Evolutionary conservation across 169 alveolate species (phyloP), one percentile per base, ranked within the genome.

Genomic region (Babesia ovis): DNA sequence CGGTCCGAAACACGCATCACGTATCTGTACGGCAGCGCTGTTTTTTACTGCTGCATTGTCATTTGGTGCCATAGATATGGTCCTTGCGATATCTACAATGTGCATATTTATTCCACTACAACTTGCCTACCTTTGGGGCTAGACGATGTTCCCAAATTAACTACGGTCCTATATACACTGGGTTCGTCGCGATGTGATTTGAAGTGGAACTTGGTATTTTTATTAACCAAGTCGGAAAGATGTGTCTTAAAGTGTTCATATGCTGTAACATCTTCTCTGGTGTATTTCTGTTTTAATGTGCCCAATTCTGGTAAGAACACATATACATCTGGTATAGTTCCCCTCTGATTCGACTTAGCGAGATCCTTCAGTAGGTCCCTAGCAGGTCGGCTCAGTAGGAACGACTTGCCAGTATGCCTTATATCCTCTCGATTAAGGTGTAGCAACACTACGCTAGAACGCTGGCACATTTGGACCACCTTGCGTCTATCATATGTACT

Each of bases 401-500:
- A 50, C 22, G 59, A 42, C 35, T 48, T 70, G 5, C 34, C 54
- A 41, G 45, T 34, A 12, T 14, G 42, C 23, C 64, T 43, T 9
- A 76, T 56, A 58, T 76, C 77, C 43, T 34, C 23, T 3, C 34
- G 71, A 55, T 68, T 76, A 23, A 76, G 60, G 62, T 62, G 72
- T 4, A 76, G 20, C 41, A 62, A 0, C 14, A 68, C 72, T 18
- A 41, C 71, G 41, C 56, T 67, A 8, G 85, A 76, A 2, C 53
- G 71, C 23, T 69, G 69, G 12, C 69, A 76, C 16, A 76, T 31
- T 2, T 43, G 37, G 31, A 68, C 43, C 27, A 76, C 4, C 56
- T 55, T n/a, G 1, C 42, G 42, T 22, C 58, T 34, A 25, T 76
- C 32, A 22, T 34, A 41, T n/a, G 23, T 29, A 45, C 66, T 23